These are phyloP conservation scores for Candida oleophila DNA, from an alignment of 805 yeast species.

Conservation along the genomic window DNA sequence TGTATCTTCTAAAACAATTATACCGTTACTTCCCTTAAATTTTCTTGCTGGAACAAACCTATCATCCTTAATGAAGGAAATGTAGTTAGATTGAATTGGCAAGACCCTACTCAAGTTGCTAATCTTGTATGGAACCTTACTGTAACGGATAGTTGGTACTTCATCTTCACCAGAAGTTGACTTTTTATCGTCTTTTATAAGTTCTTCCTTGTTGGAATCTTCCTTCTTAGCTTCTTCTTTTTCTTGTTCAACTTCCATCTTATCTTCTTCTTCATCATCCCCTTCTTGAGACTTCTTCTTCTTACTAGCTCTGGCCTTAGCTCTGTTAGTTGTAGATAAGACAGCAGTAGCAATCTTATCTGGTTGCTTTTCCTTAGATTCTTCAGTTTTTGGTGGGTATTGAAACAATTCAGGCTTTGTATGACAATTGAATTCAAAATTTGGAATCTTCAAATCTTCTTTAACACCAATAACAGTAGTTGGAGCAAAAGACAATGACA, in stretches of 20 bases:
- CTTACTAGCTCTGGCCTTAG: slow-evolving; percentile 88
- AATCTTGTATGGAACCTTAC: slow-evolving; percentile 65
- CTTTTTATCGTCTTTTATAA: slow-evolving; percentile 19
- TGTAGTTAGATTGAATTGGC: slow-evolving; percentile 82
- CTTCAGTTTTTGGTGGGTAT: slow-evolving; percentile 87
- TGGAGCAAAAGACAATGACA: slow-evolving; percentile 88
- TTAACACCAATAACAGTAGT: slow-evolving; percentile 86
- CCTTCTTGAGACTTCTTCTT: slow-evolving; percentile 51
- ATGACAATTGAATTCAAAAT: slow-evolving; percentile 77
- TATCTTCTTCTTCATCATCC: slow-evolving; percentile 39
- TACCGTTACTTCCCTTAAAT: slow-evolving; percentile 66
- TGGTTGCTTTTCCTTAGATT: slow-evolving; percentile 73
- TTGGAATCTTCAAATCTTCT: slow-evolving; percentile 82
- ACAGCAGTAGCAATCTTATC: slow-evolving; percentile 93
- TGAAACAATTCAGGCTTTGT: slow-evolving; percentile 77
- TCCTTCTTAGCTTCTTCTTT: slow-evolving; percentile 18
- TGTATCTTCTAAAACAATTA: slow-evolving; percentile 68
- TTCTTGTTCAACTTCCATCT: slow-evolving; percentile 43
- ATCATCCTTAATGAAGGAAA: slow-evolving; percentile 71
- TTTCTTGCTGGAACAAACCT: slow-evolving; percentile 83
- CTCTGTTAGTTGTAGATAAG: slow-evolving; percentile 87
- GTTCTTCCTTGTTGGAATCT: slow-evolving; percentile 15
- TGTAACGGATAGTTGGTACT: slow-evolving; percentile 49
- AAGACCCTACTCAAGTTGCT: slow-evolving; percentile 83
- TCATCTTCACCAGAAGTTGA: slow-evolving; percentile 16